Evolutionary conservation across 2,329 filamentous ascomycete species (phyloP), one percentile per base, ranked within the genome.

Genomic region (Biscogniauxia marginata): DNA sequence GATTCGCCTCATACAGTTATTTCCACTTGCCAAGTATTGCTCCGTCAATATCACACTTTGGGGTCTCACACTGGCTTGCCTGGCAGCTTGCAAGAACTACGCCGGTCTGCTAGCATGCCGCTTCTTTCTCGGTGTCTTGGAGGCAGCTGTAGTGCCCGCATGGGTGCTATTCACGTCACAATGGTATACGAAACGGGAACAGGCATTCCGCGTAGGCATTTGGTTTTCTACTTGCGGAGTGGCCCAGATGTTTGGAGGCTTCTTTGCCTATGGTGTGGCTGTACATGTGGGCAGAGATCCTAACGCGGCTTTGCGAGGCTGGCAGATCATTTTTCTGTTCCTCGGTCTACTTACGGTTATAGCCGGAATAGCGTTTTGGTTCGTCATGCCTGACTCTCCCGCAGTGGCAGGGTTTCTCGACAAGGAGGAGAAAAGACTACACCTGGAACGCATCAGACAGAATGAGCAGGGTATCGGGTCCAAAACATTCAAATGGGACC

Each of bases 301-400:
- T 3, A 57, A 61, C 3, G 67, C 68, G 22, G 49, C 62, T 1
- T 58, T 74, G 7, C 61, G 52, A 20, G 67, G 70, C 11, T 75
- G 74, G 74, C 69, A 73, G 61, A 63, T 73, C 1, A 71, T 75
- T 18, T 74, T 75, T 47, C 60, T 75, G 4, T 65, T 75, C 52
- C 56, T 71, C 20, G 74, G 73, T 1, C 54, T 73, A 5, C 19
- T 63, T 2, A 65, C 63, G 0, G 44, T 44, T 3, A 46, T 60
- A 6, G 54, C 58, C 21, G 76, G 76, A 0, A 67, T 78, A 3
- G 48, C 66, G 20, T 72, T 74, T 53, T 73, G 66, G 63, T 69
- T 74, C 55, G 50, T 74, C 46, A 65, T 74, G 54, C 72, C 73
- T 0, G 71, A 73, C 52, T 69, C 67, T 3, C 73, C 72, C 1